These are phyloP conservation scores for Alternaria sp. DNA, from an alignment of 2,329 filamentous ascomycete species.

Conservation along the genomic window DNA sequence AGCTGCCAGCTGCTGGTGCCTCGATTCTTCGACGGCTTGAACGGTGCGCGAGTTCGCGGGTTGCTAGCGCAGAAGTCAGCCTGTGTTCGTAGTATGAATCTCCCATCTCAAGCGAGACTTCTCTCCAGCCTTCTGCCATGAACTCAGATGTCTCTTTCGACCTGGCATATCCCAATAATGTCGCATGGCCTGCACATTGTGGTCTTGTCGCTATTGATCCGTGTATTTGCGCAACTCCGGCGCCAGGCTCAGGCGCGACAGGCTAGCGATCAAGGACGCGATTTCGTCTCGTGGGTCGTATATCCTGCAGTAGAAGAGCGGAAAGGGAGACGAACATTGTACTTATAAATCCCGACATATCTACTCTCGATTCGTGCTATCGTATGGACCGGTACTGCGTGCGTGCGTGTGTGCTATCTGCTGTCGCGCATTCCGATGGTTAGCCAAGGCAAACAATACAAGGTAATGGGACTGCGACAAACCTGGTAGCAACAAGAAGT, in stretches of 20 bases:
- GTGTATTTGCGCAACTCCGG: not conserved
- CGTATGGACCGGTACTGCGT: constrained; percentile 18
- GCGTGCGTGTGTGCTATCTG: constrained; percentile 23
- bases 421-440: constrained; percentile 41
- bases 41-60: constrained; percentile 86
- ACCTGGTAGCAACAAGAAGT: not conserved
- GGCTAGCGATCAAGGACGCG: not conserved
- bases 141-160: not conserved
- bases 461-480: constrained; percentile 18
- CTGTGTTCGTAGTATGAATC: constrained; percentile 26
- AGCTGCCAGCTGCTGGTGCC: constrained; percentile 92
- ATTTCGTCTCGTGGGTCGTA: not conserved
- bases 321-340: constrained; percentile 70
- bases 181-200: not conserved
- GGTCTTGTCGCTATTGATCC: not conserved
- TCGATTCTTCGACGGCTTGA: constrained; percentile 87
- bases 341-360: constrained; percentile 73
- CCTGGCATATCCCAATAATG: not conserved
- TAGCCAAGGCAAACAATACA: constrained; percentile 36
- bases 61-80: constrained; percentile 66
- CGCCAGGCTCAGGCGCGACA: not conserved
- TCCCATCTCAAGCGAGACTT: not conserved
- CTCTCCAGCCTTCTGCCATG: not conserved
- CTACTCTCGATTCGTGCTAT: constrained; percentile 12
- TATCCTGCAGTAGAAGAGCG: not conserved